Base-by-base conservation (phyloP, 2,329 filamentous ascomycete genomes). In the Neofusicoccum umdonicola region DNA sequence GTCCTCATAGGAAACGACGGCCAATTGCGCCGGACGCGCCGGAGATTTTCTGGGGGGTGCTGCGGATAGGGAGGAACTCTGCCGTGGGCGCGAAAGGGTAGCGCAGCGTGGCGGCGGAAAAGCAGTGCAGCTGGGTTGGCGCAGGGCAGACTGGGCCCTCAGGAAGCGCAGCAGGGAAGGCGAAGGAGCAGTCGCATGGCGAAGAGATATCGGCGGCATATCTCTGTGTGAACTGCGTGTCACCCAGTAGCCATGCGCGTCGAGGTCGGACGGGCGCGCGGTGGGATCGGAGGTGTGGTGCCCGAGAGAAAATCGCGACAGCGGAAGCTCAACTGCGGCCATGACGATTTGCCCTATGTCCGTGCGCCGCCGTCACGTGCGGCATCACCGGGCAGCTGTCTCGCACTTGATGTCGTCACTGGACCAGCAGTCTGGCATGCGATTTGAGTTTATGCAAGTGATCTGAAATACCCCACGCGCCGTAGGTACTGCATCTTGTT, bases 151-250 rank as follows among this genome's bases (percentile, higher is more conserved):
- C 66, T 77, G 76, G 31, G 71, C 68, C 65, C 74, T 68, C 50
- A 78, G 70, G 68, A 78, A 78, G 70, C 69, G 74, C 68, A 78
- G 66, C 19, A 78, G 75, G 54, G 71, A 71, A 8, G 75, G 71
- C 67, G 76, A 78, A 48, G 76, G 76, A 62, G 71, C 71, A 54
- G 71, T 68, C 62, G 72, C 66, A 67, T 67, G 70, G 66, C 68
- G 71, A 67, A 77, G 71, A 68, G 71, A 69, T 61, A 69, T 70
- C 64, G 71, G 69, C 71, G 73, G 74, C 76, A 78, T 77, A 70
- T 72, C 74, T 77, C 70, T 47, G 42, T 60, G 42, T 37, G 13
- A 27, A 13, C 34, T 19, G 8, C 22, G 42, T 35, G 27, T 31
- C 27, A 31, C 7, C 41, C 61, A 63, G 41, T 22, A 37, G 48